These are phyloP conservation scores for Amanita rubescens DNA, from an alignment of 768 basidiomycete genomes.

Conservation along the genomic window DNA sequence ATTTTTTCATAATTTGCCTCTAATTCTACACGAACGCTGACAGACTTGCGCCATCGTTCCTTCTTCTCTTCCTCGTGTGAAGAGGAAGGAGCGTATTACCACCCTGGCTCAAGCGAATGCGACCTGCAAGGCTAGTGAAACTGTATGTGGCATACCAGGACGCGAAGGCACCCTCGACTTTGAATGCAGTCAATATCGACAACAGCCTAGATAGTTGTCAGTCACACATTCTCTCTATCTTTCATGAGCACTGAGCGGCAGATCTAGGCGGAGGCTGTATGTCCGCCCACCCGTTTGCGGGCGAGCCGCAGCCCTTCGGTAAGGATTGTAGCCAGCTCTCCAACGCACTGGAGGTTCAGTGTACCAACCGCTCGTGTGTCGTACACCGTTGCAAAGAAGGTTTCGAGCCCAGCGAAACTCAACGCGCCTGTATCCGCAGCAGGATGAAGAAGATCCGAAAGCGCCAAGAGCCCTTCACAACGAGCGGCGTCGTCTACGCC, in stretches of 20 bases:
- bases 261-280: constrained; percentile 35
- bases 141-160: constrained; percentile 32
- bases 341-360: constrained; percentile 18
- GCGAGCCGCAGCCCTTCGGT: constrained; percentile 11
- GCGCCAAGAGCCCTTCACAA: constrained; percentile 7
- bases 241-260: neutral
- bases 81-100: constrained; percentile 14
- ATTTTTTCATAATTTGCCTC: neutral
- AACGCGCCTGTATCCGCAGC: constrained; percentile 15
- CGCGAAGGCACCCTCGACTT: constrained; percentile 20
- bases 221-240: constrained; percentile 11
- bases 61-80: constrained; percentile 25
- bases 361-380: constrained; percentile 20
- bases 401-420: constrained; percentile 18
- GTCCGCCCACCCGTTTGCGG: constrained; percentile 26
- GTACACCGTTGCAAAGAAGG: constrained; percentile 21
- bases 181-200: constrained; percentile 32
- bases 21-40: neutral
- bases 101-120: constrained; percentile 24
- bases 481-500: constrained; percentile 11
- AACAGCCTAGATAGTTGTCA: constrained; percentile 32
- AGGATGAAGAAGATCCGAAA: constrained; percentile 14
- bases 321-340: constrained; percentile 24
- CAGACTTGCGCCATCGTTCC: constrained; percentile 27
- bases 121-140: constrained; percentile 21